These are phyloP conservation scores for Ceratobasidium sp. DNA, from an alignment of 1,284 basidiomycete species.

Conservation along the genomic window DNA sequence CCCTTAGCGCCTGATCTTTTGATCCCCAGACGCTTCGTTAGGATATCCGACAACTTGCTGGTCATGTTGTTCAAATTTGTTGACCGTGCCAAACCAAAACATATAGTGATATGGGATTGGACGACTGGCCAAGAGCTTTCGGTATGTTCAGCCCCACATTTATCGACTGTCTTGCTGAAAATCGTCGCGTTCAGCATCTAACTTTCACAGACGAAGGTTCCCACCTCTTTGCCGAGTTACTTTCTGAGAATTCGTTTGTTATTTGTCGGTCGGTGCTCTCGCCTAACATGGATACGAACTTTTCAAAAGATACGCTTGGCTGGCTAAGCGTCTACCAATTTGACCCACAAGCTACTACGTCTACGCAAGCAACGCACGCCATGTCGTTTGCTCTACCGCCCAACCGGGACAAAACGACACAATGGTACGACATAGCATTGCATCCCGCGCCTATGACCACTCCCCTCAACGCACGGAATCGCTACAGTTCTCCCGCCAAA, in stretches of 20 bases:
- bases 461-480: background rate
- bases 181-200: background rate
- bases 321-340: slow-evolving; percentile 16
- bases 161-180: background rate
- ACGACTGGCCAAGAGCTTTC: slow-evolving; percentile 1
- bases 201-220: background rate
- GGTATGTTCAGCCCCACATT: background rate
- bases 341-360: background rate
- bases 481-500: background rate
- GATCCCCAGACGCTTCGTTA: background rate
- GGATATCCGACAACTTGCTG: background rate
- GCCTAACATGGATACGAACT: background rate
- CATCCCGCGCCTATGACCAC: background rate
- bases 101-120: slow-evolving; percentile 31
- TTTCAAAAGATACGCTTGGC: background rate
- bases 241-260: slow-evolving; percentile 19
- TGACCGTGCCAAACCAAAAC: too few relatives aligned
- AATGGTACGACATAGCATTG: background rate
- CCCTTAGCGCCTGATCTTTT: background rate
- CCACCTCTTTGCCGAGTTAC: background rate
- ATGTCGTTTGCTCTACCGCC: background rate
- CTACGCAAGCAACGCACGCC: background rate
- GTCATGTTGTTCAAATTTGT: background rate
- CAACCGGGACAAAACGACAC: background rate
- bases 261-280: background rate